Percentiles rank a stretch among this genome's conserved stretches.
Conservation (phyloP, 2,329 filamentous ascomycete genomes). For the Botrytis fabae region DNA sequence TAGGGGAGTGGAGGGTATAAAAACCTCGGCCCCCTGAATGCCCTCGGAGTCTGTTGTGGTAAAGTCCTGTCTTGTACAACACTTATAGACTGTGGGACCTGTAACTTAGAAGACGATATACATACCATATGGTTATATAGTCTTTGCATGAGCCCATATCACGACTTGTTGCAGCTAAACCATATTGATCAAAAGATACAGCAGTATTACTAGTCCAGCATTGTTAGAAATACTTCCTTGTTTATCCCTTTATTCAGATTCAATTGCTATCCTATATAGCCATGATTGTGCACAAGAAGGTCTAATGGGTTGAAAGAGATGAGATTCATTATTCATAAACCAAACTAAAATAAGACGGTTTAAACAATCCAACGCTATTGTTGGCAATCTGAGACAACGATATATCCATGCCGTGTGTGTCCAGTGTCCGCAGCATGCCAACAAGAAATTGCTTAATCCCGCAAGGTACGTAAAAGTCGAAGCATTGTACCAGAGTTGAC, state of each 20-base stretch:
- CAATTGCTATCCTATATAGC: background rate
- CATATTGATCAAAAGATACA: background rate
- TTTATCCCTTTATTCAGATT: background rate
- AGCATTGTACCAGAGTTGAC: background rate
- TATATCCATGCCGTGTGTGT: background rate
- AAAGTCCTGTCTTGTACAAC: no score
- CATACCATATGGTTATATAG: no score
- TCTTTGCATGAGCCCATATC: no score
- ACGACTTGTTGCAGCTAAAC: no score
- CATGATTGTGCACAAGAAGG: accelerated
- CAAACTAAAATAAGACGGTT: background rate
- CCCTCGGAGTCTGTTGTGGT: no score
- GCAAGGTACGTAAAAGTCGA: background rate
- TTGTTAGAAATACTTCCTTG: background rate
- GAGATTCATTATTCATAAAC: background rate
- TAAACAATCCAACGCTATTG: background rate
- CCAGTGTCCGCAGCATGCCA: background rate
- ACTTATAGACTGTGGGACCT: no score
- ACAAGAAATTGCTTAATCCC: background rate
- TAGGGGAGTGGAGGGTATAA: no score
- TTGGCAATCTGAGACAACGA: background rate
- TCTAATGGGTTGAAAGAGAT: background rate
- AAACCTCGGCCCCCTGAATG: no score
- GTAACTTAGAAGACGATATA: no score
- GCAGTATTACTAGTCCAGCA: background rate